These are phyloP conservation scores for Leccinum sublutescens DNA, from an alignment of 768 basidiomycete species.

Conservation along the genomic window DNA sequence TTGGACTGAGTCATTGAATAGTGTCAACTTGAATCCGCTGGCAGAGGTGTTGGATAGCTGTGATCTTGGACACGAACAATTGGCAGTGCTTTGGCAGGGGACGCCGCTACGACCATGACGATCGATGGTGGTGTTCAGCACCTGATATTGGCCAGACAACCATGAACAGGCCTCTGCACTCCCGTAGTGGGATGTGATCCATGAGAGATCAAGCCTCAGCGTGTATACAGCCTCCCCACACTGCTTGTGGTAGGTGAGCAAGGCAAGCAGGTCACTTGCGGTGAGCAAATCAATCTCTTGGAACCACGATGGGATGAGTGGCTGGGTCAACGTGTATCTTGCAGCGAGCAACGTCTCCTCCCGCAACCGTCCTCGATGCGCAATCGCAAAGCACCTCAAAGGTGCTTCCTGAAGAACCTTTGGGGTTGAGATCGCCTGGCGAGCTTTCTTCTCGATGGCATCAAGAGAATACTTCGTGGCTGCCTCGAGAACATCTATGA, in stretches of 20 bases:
- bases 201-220: conserved; percentile 1
- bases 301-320: conserved; percentile 24
- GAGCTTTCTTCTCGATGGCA: conserved; percentile 12
- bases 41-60: not conserved
- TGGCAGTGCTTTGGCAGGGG: not conserved
- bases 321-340: conserved; percentile 26
- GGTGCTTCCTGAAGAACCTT: conserved; percentile 22
- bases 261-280: conserved; percentile 22
- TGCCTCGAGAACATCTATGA: conserved; percentile 7
- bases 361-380: conserved; percentile 17
- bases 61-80: not conserved
- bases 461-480: conserved; percentile 21
- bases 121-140: too few species aligned
- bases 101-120: too few species aligned
- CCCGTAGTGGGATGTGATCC: conserved; percentile 9
- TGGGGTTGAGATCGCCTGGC: conserved; percentile 18
- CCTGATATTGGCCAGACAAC: not conserved
- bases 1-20: not conserved
- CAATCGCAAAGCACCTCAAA: conserved; percentile 33
- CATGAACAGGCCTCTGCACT: not conserved
- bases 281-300: conserved; percentile 30
- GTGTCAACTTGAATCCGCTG: not conserved
- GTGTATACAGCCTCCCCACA: conserved; percentile 16
- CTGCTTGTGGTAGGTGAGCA: conserved; percentile 21
- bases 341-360: conserved; percentile 30